These are phyloP conservation scores for Rutstroemia sydowiana DNA, from an alignment of 2,329 filamentous ascomycete genomes.

Conservation along the genomic window DNA sequence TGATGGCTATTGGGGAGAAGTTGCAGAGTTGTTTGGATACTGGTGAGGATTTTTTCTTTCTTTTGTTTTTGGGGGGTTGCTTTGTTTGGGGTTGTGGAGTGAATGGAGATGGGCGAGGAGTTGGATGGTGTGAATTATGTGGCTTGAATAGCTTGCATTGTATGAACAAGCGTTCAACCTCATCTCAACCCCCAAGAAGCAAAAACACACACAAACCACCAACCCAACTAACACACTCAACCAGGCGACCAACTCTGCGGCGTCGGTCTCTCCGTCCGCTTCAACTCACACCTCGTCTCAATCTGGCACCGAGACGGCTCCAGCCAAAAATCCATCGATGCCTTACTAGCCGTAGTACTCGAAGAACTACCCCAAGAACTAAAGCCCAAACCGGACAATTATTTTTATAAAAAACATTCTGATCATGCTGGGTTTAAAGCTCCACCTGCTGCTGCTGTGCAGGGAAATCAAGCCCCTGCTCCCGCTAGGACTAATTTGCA, in stretches of 20 bases:
- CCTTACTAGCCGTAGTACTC: slow-evolving; percentile 64
- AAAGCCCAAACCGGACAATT: slow-evolving; percentile 61
- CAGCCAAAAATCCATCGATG: slow-evolving; percentile 71
- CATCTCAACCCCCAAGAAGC: too few species aligned
- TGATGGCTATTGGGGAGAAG: slow-evolving; percentile 77
- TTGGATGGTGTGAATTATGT: too few species aligned
- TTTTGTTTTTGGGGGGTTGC: neutral
- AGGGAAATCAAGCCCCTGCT: slow-evolving; percentile 9
- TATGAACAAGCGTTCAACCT: too few species aligned
- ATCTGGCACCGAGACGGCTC: slow-evolving; percentile 89
- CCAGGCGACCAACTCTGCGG: slow-evolving; percentile 82
- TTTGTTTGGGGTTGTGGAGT: neutral
- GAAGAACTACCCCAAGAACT: slow-evolving; percentile 67
- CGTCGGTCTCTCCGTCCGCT: slow-evolving; percentile 77
- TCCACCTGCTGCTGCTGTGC: slow-evolving; percentile 30
- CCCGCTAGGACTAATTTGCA: too few species aligned
- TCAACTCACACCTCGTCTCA: slow-evolving; percentile 81
- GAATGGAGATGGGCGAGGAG: too few species aligned
- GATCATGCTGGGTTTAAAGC: slow-evolving; percentile 78
- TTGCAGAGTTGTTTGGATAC: slow-evolving; percentile 66
- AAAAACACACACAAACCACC: too few species aligned
- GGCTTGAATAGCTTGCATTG: too few species aligned
- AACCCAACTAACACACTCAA: too few species aligned
- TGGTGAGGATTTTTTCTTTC: slow-evolving; percentile 39
- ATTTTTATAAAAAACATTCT: slow-evolving; percentile 83